Percentiles rank a stretch among this genome's conserved stretches.
phyloP scores from a whole-genome alignment of 345 rosid species.

The Corchorus capsularis region DNA sequence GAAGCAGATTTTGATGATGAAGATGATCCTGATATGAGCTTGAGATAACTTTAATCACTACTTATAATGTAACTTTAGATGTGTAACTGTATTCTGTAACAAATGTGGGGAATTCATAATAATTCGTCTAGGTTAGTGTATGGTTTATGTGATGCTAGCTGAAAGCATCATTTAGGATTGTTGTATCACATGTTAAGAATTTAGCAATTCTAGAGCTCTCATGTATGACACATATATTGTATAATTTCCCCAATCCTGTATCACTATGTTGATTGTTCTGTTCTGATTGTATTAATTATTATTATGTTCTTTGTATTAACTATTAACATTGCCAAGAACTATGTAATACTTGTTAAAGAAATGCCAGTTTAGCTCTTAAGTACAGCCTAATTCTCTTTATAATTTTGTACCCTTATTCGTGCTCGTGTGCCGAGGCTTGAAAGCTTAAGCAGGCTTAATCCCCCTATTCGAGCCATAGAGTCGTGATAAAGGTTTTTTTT shows the following conservation, averaged over 20 bases:
- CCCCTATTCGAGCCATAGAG: too few relatives aligned
- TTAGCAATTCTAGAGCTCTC: not conserved
- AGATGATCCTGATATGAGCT: constrained; percentile 42
- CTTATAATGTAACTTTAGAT: not conserved
- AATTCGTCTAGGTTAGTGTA: not conserved
- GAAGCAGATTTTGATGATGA: constrained; percentile 41
- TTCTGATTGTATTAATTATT: not conserved
- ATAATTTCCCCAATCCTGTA: not conserved
- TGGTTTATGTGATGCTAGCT: not conserved
- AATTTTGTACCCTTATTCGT: not conserved
- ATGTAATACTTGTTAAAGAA: not conserved
- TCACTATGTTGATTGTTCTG: not conserved
- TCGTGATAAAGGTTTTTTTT: too few relatives aligned
- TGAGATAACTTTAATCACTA: constrained; percentile 2
- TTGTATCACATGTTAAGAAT: not conserved
- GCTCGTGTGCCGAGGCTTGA: not conserved
- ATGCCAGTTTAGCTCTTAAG: not conserved
- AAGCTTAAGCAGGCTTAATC: not conserved
- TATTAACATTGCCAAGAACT: not conserved
- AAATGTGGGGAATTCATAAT: not conserved
- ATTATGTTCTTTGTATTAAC: not conserved
- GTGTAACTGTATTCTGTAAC: not conserved
- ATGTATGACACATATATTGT: not conserved
- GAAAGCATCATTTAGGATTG: not conserved
- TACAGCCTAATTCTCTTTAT: not conserved